Evolutionary conservation across 192 early-diverging fungal species (phyloP), one percentile per base, ranked within the genome.

Genomic region (Entomortierella lignicola): DNA sequence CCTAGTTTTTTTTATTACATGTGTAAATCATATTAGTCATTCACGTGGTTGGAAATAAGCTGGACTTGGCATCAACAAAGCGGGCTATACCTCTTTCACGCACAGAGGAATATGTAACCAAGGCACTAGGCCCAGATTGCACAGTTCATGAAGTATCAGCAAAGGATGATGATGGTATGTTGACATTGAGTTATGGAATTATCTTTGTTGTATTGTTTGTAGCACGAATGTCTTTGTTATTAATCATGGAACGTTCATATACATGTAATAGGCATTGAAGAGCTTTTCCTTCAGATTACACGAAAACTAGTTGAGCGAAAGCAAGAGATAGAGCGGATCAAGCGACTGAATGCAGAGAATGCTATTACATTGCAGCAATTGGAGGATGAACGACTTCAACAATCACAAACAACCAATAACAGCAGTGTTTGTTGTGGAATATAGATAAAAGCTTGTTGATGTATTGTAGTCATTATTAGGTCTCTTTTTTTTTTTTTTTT

Each of bases 31-130:
- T 21, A 25, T 32, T 89, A 87, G 90, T 92, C 37, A 83, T 92
- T 53, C 86, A 90, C 55, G 84, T 92, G 41, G 90, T 92, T 17
- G 91, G 89, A 44, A 92, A 92, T 79, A 92, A 92, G 69, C 83
- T 88, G 81, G 91, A 92, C 69, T 79, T 92, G 73, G 87, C 89
- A 25, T 63, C 84, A 23, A 83, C 82, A 55, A 83, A 79, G 61
- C 86, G 91, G 57, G 84, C 84, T 54, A 87, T 92, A 12, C 82
- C 87, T 59, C 83, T 85, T 58, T 60, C 83, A 15, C 85, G 85
- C 37, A 86, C 89, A 31, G 87, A 87, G 48, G 86, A 90, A 48
- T 92, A 91, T 55, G 83, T 88, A 67, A 82, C 87, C 71, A 81
- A 80, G 32, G 66, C 85, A 37, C 72, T 91, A 0, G 91, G 91